Base-by-base conservation (phyloP, 768 basidiomycete species). In the Lentinula detonsa region DNA sequence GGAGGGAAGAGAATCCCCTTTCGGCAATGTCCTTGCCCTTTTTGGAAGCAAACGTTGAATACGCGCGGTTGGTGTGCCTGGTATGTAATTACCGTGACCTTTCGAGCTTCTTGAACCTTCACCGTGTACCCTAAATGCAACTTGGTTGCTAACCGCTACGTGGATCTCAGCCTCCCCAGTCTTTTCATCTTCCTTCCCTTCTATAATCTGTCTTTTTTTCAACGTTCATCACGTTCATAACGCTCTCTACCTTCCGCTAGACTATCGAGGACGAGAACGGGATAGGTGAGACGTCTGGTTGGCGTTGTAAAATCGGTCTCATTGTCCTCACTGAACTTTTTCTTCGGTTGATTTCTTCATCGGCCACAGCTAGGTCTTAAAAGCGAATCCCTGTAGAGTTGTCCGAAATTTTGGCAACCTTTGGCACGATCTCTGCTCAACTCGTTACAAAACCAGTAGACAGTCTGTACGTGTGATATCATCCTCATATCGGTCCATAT, bases 61-160 rank as follows among this genome's bases (percentile, higher is more conserved):
- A 39, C 35, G 37, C 53, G 53, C 53, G 35, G 35, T 18, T 23
- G 35, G 34, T 39, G 53, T 54, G 11, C 53, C 53, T 54, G 53
- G 53, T 54, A 54, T 54, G 53, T 54, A 54, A 54, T 40, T 10
- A 39, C 37, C 53, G 37, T 54, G 53, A 54, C 33, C 21, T 54
- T 39, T 37, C 0, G 51, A 52, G 51, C 51, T 37, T 35, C 34
- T 35, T 54, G 34, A 37, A 54, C n/a, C 53, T 37, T 54, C 18
- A 10, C 46, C 46, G 46, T 48, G 46, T 23, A 23, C 23, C 43
- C 23, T 40, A 56, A 56, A 37, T 28, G 23, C 37, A 54, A 21
- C 55, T 56, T 56, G 39, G 37, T 56, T 56, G 39, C 55, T 23
- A 56, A 56, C 55, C 55, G 15, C 55, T 40, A 56, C 55, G 40